Evolutionary conservation across 2,329 filamentous ascomycete genomes (phyloP).

Genomic region (Cercospora zeae-maydis): DNA sequence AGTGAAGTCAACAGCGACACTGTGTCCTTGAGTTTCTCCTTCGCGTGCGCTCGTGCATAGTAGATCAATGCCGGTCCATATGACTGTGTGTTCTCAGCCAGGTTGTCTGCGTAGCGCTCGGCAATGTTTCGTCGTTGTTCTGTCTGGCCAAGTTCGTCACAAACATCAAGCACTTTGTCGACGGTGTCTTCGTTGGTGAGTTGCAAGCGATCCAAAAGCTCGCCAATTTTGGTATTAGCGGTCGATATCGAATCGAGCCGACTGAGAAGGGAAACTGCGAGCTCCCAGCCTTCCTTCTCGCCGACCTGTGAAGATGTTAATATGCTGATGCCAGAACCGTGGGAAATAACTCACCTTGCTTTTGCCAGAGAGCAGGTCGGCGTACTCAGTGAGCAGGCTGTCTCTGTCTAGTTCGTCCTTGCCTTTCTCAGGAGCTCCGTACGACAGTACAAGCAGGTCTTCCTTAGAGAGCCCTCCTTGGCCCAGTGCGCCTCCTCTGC

Average conservation of each 20-base stretch:
- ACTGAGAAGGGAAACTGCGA: conserved; percentile 77
- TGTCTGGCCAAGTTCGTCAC: conserved; percentile 73
- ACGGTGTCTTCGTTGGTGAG: conserved; percentile 68
- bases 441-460: conserved; percentile 78
- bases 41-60: conserved; percentile 78
- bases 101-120: conserved; percentile 79
- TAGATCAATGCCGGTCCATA: conserved; percentile 88
- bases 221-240: conserved; percentile 69
- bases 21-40: conserved; percentile 76
- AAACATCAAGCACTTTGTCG: conserved; percentile 75
- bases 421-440: conserved; percentile 58
- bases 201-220: conserved; percentile 69
- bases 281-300: conserved; percentile 71
- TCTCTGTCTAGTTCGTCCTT: conserved; percentile 72
- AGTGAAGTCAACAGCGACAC: conserved; percentile 83
- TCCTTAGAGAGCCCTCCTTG: conserved; percentile 66
- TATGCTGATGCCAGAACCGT: conserved; percentile 31
- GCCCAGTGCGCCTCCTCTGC: conserved; percentile 52
- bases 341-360: conserved; percentile 11
- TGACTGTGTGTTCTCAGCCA: conserved; percentile 61
- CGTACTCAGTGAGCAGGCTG: conserved; percentile 72
- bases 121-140: conserved; percentile 76
- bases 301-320: conserved; percentile 25
- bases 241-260: conserved; percentile 70
- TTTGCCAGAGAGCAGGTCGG: conserved; percentile 56